Percentiles rank a stretch among this genome's conserved stretches.
Conservation (phyloP, 768 basidiomycete genomes). For the Mycena epipterygia region DNA sequence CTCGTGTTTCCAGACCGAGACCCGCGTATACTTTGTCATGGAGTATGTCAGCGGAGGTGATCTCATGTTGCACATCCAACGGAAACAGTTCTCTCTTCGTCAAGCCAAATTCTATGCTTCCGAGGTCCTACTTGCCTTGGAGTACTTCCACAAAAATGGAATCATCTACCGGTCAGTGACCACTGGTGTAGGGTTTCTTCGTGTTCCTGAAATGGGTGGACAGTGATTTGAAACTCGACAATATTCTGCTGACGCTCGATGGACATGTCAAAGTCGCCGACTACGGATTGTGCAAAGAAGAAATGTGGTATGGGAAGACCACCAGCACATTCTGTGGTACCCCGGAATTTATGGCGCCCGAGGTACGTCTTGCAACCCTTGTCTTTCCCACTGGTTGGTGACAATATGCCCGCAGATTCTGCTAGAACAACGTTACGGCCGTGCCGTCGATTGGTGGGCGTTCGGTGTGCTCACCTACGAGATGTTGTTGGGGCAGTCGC, state of each 20-base stretch:
- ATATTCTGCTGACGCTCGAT: constrained; percentile 95
- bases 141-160: constrained; percentile 99
- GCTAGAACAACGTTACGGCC: constrained; percentile 98
- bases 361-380: constrained; percentile 64
- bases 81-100: constrained; percentile 97
- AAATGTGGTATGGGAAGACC: constrained; percentile 97
- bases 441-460: constrained; percentile 99
- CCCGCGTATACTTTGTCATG: constrained; percentile 99
- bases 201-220: constrained; percentile 14
- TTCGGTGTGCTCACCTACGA: constrained; percentile 99
- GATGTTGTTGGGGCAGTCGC: constrained; percentile 98
- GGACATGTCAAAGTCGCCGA: constrained; percentile 99
- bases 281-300: constrained; percentile 99
- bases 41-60: constrained; percentile 99
- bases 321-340: constrained; percentile 99
- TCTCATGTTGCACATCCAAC: constrained; percentile 99
- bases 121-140: constrained; percentile 94
- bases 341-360: constrained; percentile 99
- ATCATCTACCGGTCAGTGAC: constrained; percentile 92
- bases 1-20: constrained; percentile 99
- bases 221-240: constrained; percentile 98
- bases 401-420: constrained; percentile 74
- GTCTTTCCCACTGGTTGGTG: constrained; percentile 14
- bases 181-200: neutral
- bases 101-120: constrained; percentile 99